A percentile compares a stretch with the other conserved stretches of the same genome.
Evolutionary conservation across 2,329 filamentous ascomycete species (phyloP).

Genomic region (Colletotrichum sp.): DNA sequence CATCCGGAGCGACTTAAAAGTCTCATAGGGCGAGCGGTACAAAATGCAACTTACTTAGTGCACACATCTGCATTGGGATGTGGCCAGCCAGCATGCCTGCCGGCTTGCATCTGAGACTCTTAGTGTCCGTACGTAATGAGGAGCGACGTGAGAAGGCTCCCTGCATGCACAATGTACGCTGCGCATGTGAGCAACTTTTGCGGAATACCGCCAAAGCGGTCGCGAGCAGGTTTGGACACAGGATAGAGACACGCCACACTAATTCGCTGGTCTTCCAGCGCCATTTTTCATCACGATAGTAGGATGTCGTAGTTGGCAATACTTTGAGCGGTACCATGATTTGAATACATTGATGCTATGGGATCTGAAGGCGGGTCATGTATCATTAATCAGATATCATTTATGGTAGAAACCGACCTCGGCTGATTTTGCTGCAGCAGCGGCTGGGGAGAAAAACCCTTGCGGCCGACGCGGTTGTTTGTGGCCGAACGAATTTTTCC

Average conservation of each 20-base stretch:
- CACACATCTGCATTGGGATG: not conserved
- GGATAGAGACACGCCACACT: not conserved
- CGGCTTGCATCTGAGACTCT: not conserved
- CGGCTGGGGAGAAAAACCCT: not conserved
- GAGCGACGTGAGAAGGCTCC: not conserved
- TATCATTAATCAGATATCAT: not conserved
- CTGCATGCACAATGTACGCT: not conserved
- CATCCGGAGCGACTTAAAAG: not conserved
- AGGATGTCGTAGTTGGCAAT: not conserved
- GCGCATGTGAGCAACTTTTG: not conserved
- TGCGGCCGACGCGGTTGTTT: not conserved
- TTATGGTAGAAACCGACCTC: not conserved
- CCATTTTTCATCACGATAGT: not conserved
- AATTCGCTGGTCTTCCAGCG: not conserved
- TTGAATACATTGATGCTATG: not conserved
- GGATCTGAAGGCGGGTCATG: not conserved
- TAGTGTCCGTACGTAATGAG: not conserved
- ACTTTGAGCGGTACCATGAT: not conserved
- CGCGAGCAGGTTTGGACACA: not conserved
- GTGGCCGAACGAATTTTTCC: not conserved
- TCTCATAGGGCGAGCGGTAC: not conserved
- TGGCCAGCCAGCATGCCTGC: not conserved
- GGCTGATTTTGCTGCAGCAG: not conserved
- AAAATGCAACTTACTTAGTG: not conserved
- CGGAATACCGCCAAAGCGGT: not conserved